Evolutionary conservation across 2,329 filamentous ascomycete species (phyloP).

Genomic region (Simplicillium aogashimaense): DNA sequence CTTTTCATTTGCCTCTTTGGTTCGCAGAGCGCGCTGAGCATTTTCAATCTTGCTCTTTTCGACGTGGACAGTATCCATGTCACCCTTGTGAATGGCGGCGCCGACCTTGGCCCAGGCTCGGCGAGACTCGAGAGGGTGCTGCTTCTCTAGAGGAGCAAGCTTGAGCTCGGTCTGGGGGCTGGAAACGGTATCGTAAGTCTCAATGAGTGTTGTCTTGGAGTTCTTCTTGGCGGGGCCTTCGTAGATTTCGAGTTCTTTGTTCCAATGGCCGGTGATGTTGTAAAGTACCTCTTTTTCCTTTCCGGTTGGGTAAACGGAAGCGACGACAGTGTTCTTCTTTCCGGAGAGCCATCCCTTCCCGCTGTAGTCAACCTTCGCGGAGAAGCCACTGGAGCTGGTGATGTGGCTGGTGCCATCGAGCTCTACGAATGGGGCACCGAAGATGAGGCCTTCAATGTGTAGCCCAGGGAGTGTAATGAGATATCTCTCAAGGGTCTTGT

Average conservation of each 20-base stretch:
- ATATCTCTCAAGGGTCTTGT: conserved; percentile 53
- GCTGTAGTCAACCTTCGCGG: conserved; percentile 83
- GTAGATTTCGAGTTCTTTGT: conserved; percentile 68
- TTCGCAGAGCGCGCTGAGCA: conserved; percentile 65
- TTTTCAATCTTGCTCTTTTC: conserved; percentile 90
- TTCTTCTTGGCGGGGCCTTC: conserved; percentile 48
- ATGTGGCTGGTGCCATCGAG: conserved; percentile 81
- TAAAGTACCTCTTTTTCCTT: conserved; percentile 67
- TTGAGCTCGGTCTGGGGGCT: conserved; percentile 55
- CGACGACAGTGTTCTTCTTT: conserved; percentile 87
- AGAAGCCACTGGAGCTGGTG: conserved; percentile 75
- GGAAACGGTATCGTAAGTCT: conserved; percentile 49
- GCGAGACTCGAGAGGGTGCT: conserved; percentile 80
- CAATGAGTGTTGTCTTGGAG: conserved; percentile 37
- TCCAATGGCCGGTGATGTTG: conserved; percentile 87
- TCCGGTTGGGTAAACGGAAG: conserved; percentile 60
- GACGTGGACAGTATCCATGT: conserved; percentile 68
- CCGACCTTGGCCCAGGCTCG: conserved; percentile 84
- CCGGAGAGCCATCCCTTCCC: conserved; percentile 92
- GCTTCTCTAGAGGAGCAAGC: conserved; percentile 63
- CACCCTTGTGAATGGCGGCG: conserved; percentile 65
- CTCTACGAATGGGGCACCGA: conserved; percentile 80
- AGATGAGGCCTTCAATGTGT: conserved; percentile 89
- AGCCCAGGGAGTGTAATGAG: conserved; percentile 84
- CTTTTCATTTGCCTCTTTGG: conserved; percentile 64